Evolutionary conservation across 495 filamentous ascomycete genomes (phyloP).

Genomic region (Tuber indicum): DNA sequence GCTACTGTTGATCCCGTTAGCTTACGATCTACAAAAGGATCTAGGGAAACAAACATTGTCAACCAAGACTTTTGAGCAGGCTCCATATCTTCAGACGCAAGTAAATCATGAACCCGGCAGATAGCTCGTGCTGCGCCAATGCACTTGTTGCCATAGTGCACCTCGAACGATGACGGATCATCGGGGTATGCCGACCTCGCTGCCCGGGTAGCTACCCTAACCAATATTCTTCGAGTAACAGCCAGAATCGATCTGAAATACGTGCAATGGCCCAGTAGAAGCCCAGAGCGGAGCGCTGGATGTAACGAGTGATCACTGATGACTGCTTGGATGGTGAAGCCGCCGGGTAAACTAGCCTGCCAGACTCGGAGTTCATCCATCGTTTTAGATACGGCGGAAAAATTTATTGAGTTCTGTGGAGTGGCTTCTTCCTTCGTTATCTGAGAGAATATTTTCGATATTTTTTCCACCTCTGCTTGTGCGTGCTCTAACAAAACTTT

Average conservation of each 20-base stretch:
- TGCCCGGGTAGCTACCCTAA: conserved; percentile 32
- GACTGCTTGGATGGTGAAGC: conserved; percentile 23
- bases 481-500: neutral
- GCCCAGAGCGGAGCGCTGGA: conserved; percentile 13
- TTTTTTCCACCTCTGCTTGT: conserved; percentile 16
- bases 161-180: conserved; percentile 22
- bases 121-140: conserved; percentile 30
- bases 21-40: neutral
- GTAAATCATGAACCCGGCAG: conserved; percentile 23
- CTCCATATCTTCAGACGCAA: conserved; percentile 25
- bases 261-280: conserved; percentile 31
- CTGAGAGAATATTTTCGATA: conserved; percentile 21
- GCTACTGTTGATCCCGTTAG: conserved; percentile 23
- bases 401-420: conserved; percentile 31
- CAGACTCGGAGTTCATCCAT: conserved; percentile 28
- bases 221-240: conserved; percentile 27
- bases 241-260: conserved; percentile 29
- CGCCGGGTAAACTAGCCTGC: conserved; percentile 20
- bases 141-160: conserved; percentile 34
- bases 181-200: conserved; percentile 25
- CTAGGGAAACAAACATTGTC: conserved; percentile 23
- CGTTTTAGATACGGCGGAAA: conserved; percentile 18
- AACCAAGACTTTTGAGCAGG: conserved; percentile 27
- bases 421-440: conserved; percentile 27
- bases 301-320: conserved; percentile 32